Base-by-base conservation (phyloP, 2,329 filamentous ascomycete species). In the Dryadomyces sulphureus region DNA sequence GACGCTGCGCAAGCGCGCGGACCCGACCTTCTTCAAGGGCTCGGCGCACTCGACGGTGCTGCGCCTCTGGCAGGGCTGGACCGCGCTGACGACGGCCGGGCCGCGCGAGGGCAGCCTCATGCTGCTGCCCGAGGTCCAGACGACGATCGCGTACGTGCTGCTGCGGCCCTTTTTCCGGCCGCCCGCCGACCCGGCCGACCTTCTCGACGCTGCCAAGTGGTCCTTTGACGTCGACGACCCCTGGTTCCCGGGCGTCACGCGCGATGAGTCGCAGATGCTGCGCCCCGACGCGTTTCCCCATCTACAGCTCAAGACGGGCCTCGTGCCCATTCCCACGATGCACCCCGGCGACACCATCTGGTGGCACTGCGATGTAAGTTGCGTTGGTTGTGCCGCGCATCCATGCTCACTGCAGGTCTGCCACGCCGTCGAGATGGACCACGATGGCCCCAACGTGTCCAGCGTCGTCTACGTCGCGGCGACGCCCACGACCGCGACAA, bases 51-150 rank as follows among this genome's bases (percentile, higher is more conserved):
- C 61, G 0, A 56, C 57, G 2, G 63, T 65, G 6, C 58, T 66
- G 35, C 56, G 62, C 7, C 56, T 56, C 6, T 66, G 61, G 50
- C 63, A 66, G 50, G 65, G 64, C 30, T 67, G 63, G 65, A 67
- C 64, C 4, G 65, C 63, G 2, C 54, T 66, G 17, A 66, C 63
- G 0, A 54, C 53, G 5, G 58, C 61, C 2, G 59, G 53, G 2
- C 52, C 58, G 2, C 17, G 38, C 20, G 60, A 65, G 48, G 65
- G 65, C 11, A 63, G 58, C 2, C 49, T 68, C 24, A 53, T 66
- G 49, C 46, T 68, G 5, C 65, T 63, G 45, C 65, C 65, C 1
- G 60, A 65, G 47, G 54, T 66, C 19, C 54, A 55, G 8, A 54
- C 51, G 2, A 56, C 54, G 14, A 59, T 65, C 5, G 60, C 63